Evolutionary conservation across 306 rosid genomes (phyloP), one percentile per base, ranked within the genome.

Genomic region (Astragalus glycyphyllos): DNA sequence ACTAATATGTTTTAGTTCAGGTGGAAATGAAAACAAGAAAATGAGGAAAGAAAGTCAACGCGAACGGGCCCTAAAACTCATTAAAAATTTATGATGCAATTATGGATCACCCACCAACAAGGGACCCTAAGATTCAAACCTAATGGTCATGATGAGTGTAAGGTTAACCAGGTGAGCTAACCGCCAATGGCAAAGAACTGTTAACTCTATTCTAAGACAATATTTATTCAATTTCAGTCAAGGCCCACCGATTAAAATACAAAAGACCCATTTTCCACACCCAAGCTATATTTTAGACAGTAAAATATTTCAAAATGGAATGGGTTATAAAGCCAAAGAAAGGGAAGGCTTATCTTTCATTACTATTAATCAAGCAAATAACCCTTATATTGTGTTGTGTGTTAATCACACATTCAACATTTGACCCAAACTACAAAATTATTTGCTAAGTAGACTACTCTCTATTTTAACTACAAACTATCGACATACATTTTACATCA

Each of bases 381-480:
- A 58, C 51, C 34, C 14, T 29, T 5, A 54, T 44, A 26, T 55
- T 35, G 12, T 13, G 5, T 9, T 38, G 31, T 23, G 29, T 2
- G 7, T 17, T 44, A 50, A 57, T 73, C 15, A 48, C 40, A n/a
- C 38, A 66, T 29, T 71, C 65, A 40, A 40, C 58, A 14, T 37
- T 12, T 17, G 62, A 49, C 63, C 41, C 50, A 44, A 4, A 40
- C 13, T 40, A 54, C 54, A 44, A 11, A 71, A 32, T 13, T 65
- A 50, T 58, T 51, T 11, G 4, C 20, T 29, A 78, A 13, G 68
- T 31, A 70, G 37, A 29, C 31, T 7, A 55, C 11, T 75, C 78
- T 70, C 70, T 26, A 54, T 78, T 46, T 35, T n/a, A 79, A 65
- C 47, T 67, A 75, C 48, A 58, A 20, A 50, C 45, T 35, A 42